Evolutionary conservation across 805 yeast species (phyloP), one percentile per base, ranked within the genome.

Genomic region (Wickerhamomyces hampshirensis): DNA sequence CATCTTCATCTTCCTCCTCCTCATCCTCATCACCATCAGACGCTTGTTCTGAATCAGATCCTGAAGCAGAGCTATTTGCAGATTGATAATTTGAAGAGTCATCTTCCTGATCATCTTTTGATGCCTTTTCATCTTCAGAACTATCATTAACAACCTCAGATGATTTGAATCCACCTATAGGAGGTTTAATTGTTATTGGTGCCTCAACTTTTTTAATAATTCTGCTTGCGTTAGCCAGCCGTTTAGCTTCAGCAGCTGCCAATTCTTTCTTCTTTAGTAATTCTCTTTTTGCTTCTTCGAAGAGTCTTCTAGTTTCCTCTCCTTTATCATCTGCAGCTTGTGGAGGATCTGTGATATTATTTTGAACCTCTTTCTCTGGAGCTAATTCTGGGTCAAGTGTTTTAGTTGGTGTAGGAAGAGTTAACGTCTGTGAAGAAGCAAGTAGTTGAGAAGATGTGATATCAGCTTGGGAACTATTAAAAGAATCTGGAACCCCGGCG

Each of bases 21-120:
- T 64, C 51, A 53, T 68, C 17, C 15, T 17, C 13, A 7, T 11
- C 18, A 14, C 23, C 24, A 11, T 21, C 24, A 21, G 24, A 21
- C 24, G 24, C 7, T 21, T 7, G 11, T 65, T 66, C 27, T 44
- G 74, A 39, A 67, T 64, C 50, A 39, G 74, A 48, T 55, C 66
- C 48, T 51, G 71, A 46, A 56, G 66, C 46, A n/a, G 24, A 21
- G 11, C 24, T 21, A 11, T 21, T 21, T 8, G 24, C 24, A 21
- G 24, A 21, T 10, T 30, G 35, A 23, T 12, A 27, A 21, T 32
- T 35, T 13, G 39, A 37, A 3, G 37, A 32, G 13, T 31, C 31
- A 14, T 21, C 30, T 11, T n/a, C 31, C 7, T 14, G 32, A 13
- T 27, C 28, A 12, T 10, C 18, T 18, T 8, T n/a, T n/a, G n/a